These are phyloP conservation scores for Lyophyllum semitale DNA, from an alignment of 768 basidiomycete genomes.

Conservation along the genomic window DNA sequence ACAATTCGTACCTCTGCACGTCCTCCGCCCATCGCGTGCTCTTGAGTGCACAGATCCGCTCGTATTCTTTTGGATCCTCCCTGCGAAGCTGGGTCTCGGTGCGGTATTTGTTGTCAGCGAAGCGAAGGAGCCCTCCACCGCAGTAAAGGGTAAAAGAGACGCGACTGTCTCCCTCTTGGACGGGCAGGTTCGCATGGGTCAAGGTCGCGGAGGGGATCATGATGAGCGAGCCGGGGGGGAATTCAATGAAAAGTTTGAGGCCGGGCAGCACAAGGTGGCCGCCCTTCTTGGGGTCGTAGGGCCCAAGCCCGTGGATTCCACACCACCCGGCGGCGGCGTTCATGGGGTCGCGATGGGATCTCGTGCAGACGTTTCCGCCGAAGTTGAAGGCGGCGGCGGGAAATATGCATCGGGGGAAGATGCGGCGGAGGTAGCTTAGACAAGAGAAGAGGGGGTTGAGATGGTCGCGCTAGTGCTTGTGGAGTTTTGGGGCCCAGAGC, in stretches of 20 bases:
- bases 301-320: not conserved
- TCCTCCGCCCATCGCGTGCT: too few relatives aligned
- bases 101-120: slow-evolving; percentile 1
- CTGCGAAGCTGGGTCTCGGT: not conserved
- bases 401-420: slow-evolving; percentile 1
- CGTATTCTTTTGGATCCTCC: not conserved
- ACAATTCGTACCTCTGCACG: too few relatives aligned
- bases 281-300: too few relatives aligned
- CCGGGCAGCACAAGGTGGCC: too few relatives aligned
- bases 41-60: too few relatives aligned
- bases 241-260: slow-evolving; percentile 3
- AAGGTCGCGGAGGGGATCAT: slow-evolving; percentile 6
- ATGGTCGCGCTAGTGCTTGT: too few relatives aligned
- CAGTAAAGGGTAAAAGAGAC: slow-evolving; percentile 3
- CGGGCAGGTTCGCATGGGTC: slow-evolving; percentile 1
- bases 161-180: too few relatives aligned
- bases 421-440: too few relatives aligned
- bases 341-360: not conserved
- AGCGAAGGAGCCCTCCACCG: not conserved
- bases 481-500: not conserved
- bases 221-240: slow-evolving; percentile 3
- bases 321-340: not conserved
- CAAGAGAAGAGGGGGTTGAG: too few relatives aligned
- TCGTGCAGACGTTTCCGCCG: not conserved
- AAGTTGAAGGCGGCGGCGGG: not conserved